Conservation (phyloP, 305 asterid species). For the Plantago coronopus region DNA sequence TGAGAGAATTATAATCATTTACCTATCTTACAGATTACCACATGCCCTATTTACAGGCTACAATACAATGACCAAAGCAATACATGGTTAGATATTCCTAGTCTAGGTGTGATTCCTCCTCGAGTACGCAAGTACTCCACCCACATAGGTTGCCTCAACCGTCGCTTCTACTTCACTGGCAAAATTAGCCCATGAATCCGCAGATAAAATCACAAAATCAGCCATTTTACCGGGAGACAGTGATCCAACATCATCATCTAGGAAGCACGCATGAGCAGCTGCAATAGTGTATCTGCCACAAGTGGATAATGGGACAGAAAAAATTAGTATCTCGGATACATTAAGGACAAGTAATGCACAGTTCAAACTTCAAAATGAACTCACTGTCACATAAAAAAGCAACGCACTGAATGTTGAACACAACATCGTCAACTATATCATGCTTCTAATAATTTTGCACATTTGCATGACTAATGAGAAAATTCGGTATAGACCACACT, state of each 20-base stretch:
- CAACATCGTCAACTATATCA: neutral
- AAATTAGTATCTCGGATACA: neutral
- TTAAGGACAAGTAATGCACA: too few species aligned
- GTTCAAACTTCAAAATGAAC: too few species aligned
- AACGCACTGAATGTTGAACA: too few species aligned
- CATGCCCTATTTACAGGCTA: neutral
- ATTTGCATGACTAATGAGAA: neutral
- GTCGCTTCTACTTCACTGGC: conserved; percentile 40
- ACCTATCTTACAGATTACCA: neutral
- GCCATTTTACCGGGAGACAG: conserved; percentile 81
- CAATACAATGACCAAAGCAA: neutral
- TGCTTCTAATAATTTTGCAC: neutral
- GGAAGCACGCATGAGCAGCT: conserved; percentile 85
- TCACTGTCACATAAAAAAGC: too few species aligned
- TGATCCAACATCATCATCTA: conserved; percentile 79
- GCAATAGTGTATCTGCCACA: conserved; percentile 67
- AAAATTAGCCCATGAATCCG: conserved; percentile 64
- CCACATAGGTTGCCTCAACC: conserved; percentile 79
- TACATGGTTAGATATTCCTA: conserved; percentile 1
- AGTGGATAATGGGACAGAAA: neutral
- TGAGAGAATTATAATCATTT: neutral
- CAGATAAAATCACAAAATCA: conserved; percentile 73
- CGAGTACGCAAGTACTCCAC: conserved; percentile 65
- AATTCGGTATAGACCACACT: neutral
- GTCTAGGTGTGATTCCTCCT: conserved; percentile 20